Evolutionary conservation across 352 stramenopile species (phyloP).

Genomic region (Phytophthora hybrid): DNA sequence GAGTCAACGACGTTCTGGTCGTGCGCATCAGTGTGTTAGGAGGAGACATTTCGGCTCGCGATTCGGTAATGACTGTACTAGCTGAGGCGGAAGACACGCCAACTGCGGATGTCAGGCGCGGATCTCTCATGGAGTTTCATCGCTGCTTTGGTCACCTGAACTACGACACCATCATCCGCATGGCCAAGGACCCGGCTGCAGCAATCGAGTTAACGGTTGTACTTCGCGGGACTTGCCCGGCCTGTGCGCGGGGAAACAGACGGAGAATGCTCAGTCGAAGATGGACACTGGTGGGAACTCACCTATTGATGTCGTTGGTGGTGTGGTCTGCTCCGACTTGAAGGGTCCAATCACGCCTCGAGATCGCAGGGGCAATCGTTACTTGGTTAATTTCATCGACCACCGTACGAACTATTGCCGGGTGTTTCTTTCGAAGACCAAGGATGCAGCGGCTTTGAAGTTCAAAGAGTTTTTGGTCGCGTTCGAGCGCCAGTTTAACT

Average conservation of each 20-base stretch:
- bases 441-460: constrained; percentile 7
- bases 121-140: constrained; percentile 21
- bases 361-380: constrained; percentile 6
- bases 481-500: too few species aligned
- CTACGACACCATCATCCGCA: constrained; percentile 19
- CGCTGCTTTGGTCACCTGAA: constrained; percentile 10
- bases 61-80: constrained; percentile 18
- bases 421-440: constrained; percentile 20
- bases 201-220: constrained; percentile 7
- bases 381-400: constrained; percentile 28
- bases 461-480: too few species aligned
- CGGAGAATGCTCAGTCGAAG: constrained; percentile 11
- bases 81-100: constrained; percentile 3
- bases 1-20: constrained; percentile 15
- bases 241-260: constrained; percentile 29
- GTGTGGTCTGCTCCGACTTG: constrained; percentile 23
- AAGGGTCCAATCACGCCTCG: constrained; percentile 10
- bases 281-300: constrained; percentile 24
- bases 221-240: neutral
- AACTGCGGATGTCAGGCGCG: neutral
- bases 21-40: neutral
- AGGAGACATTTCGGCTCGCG: neutral
- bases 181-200: constrained; percentile 6
- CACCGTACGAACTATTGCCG: constrained; percentile 25
- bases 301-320: constrained; percentile 18